Conservation (phyloP, 2,329 filamentous ascomycete genomes). For the Alternaria gaisen region DNA sequence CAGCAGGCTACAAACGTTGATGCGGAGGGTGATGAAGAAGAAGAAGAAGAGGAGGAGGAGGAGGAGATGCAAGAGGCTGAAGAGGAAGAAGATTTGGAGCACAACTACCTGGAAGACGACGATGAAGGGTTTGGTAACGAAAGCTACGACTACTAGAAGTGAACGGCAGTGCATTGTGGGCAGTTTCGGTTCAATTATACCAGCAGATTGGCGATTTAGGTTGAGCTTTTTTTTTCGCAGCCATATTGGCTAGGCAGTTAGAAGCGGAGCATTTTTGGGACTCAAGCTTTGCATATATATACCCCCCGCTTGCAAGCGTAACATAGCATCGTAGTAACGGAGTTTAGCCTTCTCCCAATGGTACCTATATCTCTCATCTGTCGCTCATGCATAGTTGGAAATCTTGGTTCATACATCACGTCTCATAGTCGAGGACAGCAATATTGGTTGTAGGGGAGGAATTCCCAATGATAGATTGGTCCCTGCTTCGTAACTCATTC, state of each 20-base stretch:
- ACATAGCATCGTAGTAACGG: constrained; percentile 19
- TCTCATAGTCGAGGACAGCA: background rate
- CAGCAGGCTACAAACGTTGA: constrained; percentile 20
- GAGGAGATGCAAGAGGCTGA: constrained; percentile 50
- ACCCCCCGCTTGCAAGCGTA: constrained; percentile 23
- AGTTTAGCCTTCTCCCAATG: constrained; percentile 9
- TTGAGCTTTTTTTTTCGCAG: constrained; percentile 4
- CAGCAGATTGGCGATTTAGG: background rate
- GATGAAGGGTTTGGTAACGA: constrained; percentile 56
- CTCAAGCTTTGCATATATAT: constrained; percentile 21
- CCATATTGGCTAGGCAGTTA: background rate
- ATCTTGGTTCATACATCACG: background rate
- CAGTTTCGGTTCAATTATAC: background rate
- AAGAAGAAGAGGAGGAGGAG: constrained; percentile 22
- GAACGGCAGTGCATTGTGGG: background rate
- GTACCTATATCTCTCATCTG: background rate
- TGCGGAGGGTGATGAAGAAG: constrained; percentile 30
- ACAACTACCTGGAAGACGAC: constrained; percentile 54
- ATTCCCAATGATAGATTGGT: constrained; percentile 47
- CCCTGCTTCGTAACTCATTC: constrained; percentile 46
- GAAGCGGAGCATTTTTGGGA: background rate
- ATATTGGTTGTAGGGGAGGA: constrained; percentile 43
- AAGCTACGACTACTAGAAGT: constrained; percentile 37
- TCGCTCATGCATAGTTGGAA: background rate
- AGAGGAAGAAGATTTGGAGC: constrained; percentile 51